Conservation (phyloP, 2,329 filamentous ascomycete genomes). For the Ophiostoma sp. region DNA sequence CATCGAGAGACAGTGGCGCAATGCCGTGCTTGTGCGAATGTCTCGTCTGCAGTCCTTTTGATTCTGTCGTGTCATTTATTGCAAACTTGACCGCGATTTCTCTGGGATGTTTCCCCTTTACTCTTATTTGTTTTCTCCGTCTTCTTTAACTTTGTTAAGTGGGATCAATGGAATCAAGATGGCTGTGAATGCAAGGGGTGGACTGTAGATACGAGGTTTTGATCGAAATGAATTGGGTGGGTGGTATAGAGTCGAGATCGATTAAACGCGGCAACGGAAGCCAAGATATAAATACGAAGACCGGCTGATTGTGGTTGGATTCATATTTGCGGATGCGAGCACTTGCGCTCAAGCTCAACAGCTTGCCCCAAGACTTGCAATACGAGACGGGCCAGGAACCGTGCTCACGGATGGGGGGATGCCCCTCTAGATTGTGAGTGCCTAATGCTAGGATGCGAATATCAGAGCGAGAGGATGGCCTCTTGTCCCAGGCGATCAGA, state of each 20-base stretch:
- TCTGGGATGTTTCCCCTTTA: neutral
- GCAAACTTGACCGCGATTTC: neutral
- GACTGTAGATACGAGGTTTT: neutral
- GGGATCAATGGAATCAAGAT: neutral
- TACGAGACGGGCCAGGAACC: constrained; percentile 10
- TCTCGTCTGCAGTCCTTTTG: constrained; percentile 3
- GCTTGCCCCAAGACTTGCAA: neutral
- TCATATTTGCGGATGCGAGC: neutral
- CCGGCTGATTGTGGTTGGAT: neutral
- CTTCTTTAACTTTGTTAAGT: neutral
- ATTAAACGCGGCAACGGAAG: neutral
- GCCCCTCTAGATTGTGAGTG: neutral
- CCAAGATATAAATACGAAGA: constrained; percentile 1
- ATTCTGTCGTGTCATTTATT: neutral
- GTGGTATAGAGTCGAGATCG: neutral
- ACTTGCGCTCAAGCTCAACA: neutral
- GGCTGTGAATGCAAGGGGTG: constrained; percentile 5
- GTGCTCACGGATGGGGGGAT: neutral
- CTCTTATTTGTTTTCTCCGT: neutral
- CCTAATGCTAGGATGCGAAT: neutral
- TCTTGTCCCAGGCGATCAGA: neutral
- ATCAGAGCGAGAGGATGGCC: neutral
- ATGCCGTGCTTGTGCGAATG: neutral
- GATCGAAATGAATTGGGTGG: neutral
- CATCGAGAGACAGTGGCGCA: neutral